These are phyloP conservation scores for Fusarium sp. DNA, from an alignment of 2,329 filamentous ascomycete genomes.

Conservation along the genomic window DNA sequence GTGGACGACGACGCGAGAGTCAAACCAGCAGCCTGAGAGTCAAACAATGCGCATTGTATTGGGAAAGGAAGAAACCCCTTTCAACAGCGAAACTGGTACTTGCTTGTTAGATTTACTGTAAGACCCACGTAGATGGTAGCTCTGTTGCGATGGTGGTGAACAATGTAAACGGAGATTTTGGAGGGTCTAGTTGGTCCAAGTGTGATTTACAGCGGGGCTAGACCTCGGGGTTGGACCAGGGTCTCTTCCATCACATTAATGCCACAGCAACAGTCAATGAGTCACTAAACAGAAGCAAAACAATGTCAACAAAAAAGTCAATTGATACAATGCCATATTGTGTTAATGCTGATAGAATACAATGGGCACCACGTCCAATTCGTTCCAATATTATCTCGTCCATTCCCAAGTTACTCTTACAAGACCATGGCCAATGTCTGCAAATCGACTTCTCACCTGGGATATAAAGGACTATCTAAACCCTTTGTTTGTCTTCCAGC, in stretches of 20 bases:
- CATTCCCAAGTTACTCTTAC: slow-evolving; percentile 45
- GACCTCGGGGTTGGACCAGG: slow-evolving; percentile 10
- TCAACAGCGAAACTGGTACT: slow-evolving; percentile 15
- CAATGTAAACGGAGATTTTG: slow-evolving; percentile 5
- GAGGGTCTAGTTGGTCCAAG: slow-evolving; percentile 15
- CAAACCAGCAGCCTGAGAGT: slow-evolving; percentile 42
- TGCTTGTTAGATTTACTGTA: slow-evolving; percentile 18
- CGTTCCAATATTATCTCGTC: slow-evolving; percentile 36
- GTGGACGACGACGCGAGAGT: slow-evolving; percentile 42
- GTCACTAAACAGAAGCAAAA: neutral
- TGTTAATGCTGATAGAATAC: slow-evolving; percentile 26
- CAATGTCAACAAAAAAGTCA: slow-evolving; percentile 11
- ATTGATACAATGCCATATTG: slow-evolving; percentile 34
- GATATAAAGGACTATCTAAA: slow-evolving; percentile 64
- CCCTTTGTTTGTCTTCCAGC: slow-evolving; percentile 58
- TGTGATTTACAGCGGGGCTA: slow-evolving; percentile 7
- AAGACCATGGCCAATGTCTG: slow-evolving; percentile 33
- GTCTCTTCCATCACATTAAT: neutral
- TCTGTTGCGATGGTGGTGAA: slow-evolving; percentile 18
- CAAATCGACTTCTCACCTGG: slow-evolving; percentile 42
- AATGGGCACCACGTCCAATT: slow-evolving; percentile 21
- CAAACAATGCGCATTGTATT: slow-evolving; percentile 48
- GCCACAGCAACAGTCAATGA: neutral
- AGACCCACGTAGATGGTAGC: slow-evolving; percentile 22
- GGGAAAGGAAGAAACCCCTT: neutral